A percentile compares a stretch with the other conserved stretches of the same genome.
Evolutionary conservation across 2,329 filamentous ascomycete species (phyloP).

Genomic region (Penicillium sp.): DNA sequence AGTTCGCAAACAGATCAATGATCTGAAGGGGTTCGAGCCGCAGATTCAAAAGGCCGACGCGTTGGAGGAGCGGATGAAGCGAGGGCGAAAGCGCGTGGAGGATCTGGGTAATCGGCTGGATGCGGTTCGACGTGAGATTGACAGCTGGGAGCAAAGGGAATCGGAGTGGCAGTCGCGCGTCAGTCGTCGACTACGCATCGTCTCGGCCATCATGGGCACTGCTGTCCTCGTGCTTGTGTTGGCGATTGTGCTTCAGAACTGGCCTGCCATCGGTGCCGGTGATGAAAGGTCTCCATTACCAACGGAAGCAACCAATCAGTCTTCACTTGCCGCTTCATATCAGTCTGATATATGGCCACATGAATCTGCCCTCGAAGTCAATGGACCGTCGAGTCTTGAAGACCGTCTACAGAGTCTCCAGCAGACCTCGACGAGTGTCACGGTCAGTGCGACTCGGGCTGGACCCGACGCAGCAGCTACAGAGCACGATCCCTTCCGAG

Average conservation of each 20-base stretch:
- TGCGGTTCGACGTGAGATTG: slow-evolving; percentile 36
- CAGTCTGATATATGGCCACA: slow-evolving; percentile 7
- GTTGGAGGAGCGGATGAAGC: slow-evolving; percentile 39
- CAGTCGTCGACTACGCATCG: slow-evolving; percentile 36
- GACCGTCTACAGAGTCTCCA: slow-evolving; percentile 16
- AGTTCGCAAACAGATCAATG: slow-evolving; percentile 34
- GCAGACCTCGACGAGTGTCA: slow-evolving; percentile 5
- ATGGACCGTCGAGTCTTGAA: slow-evolving; percentile 16
- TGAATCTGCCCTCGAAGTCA: slow-evolving; percentile 1
- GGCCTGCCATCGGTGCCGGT: slow-evolving; percentile 10
- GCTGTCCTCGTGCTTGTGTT: slow-evolving; percentile 28
- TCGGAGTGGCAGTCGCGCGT: slow-evolving; percentile 40
- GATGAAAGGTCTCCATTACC: slow-evolving; percentile 4
- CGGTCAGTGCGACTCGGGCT: not conserved
- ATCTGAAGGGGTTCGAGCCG: slow-evolving; percentile 36
- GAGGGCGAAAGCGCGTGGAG: slow-evolving; percentile 32
- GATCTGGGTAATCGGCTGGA: slow-evolving; percentile 38
- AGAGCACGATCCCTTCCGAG: slow-evolving; percentile 23
- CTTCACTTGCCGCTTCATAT: slow-evolving; percentile 6
- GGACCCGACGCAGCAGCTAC: slow-evolving; percentile 8
- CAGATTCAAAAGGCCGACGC: slow-evolving; percentile 36
- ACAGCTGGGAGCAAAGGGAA: slow-evolving; percentile 42
- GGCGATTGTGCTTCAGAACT: slow-evolving; percentile 28
- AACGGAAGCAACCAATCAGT: slow-evolving; percentile 12
- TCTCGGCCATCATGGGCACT: slow-evolving; percentile 31